Evolutionary conservation across 768 basidiomycete species (phyloP), one percentile per base, ranked within the genome.

Genomic region (Boletus rubropictus): DNA sequence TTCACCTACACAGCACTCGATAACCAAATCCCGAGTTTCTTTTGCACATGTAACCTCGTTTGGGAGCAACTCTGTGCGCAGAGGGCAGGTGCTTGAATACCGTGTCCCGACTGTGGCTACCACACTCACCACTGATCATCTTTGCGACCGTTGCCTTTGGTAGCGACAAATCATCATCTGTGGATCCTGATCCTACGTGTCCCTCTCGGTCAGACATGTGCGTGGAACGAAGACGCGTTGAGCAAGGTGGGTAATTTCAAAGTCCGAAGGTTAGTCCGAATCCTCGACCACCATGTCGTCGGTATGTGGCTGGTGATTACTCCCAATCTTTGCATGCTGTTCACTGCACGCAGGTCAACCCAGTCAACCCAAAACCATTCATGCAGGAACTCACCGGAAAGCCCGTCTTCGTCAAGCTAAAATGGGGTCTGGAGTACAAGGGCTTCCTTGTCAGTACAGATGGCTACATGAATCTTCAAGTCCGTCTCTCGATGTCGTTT

Each of bases 391-490:
- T 98, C 56, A 97, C 96, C 22, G 96, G 96, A 53, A 97, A 99
- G 75, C 85, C 87, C 32, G 90, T 98, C 37, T 89, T 83, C 62
- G 96, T 98, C 53, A 81, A 82, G 50, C 80, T 99, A 62, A 99
- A 99, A 74, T 99, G 96, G 96, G 96, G 96, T 52, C 77, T 97
- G 42, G 93, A 98, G 64, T 98, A 98, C 78, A 96, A 93, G 74
- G 96, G 96, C 35, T 99, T 96, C 73, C 79, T 99, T 53, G 96
- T 99, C 56, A 94, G 90, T 61, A 97, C 96, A 7, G 96, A 99
- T 69, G 91, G 91, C 11, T 99, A 96, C 73, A 98, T 98, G 96
- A 99, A 99, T 68, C 80, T 99, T 39, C 96, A 99, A 77, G 95
- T 90, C 59, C 50, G 52, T 39, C 24, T n/a, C 18, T 28, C 44